These are phyloP conservation scores for Solanum etuberosum DNA, from an alignment of 257 asterid genomes.

Conservation along the genomic window DNA sequence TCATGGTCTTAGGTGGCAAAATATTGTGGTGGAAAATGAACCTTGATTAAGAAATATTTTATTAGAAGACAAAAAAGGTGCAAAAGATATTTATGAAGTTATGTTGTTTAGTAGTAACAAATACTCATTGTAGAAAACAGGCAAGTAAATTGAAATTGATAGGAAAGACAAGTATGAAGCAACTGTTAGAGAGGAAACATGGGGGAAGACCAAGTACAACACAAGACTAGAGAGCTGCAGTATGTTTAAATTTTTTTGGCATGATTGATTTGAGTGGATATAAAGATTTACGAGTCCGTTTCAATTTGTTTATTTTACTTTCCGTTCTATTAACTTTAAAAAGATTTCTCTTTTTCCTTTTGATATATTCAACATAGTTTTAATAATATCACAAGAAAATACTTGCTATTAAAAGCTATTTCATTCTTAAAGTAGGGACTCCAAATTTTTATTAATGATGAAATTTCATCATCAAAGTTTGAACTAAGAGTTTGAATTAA, in stretches of 20 bases:
- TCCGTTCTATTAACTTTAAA: fast-evolving
- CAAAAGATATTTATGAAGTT: background rate
- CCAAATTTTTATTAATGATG: fast-evolving
- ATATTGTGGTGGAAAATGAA: conserved; percentile 7
- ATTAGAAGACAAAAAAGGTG: background rate
- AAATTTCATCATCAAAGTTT: background rate
- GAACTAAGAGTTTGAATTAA: background rate
- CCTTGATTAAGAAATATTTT: background rate
- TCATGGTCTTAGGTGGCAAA: background rate
- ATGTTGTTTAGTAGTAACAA: background rate
- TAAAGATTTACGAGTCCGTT: fast-evolving
- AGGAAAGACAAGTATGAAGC: background rate
- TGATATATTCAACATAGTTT: fast-evolving
- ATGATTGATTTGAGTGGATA: background rate
- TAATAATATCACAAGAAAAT: background rate
- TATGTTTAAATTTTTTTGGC: no score
- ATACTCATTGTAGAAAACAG: background rate
- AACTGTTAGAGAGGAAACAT: background rate
- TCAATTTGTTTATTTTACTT: no score
- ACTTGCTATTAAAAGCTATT: background rate
- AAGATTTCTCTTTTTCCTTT: fast-evolving
- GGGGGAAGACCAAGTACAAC: background rate
- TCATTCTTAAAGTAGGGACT: background rate
- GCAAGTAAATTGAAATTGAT: background rate
- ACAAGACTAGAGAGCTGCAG: background rate